Percentiles rank a stretch among this genome's conserved stretches.
These are phyloP conservation scores for Chrysochromulina tobinii DNA, from an alignment of 78 protist species.

Conservation along the genomic window DNA sequence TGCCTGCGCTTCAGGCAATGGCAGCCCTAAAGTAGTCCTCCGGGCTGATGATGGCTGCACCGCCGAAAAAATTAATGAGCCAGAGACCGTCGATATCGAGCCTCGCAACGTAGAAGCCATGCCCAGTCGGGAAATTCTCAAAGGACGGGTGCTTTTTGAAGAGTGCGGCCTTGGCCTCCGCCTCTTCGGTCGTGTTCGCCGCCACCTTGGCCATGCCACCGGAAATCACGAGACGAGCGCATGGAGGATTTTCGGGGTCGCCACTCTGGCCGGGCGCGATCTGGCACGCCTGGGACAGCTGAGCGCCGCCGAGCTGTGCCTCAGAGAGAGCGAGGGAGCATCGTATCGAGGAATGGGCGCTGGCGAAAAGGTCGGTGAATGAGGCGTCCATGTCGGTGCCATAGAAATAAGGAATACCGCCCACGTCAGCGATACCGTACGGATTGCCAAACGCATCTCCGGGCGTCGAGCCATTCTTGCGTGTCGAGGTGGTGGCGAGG, in stretches of 20 bases:
- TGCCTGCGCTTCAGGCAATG: no score
- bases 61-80: background rate
- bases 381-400: slow-evolving; percentile 7
- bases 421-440: background rate
- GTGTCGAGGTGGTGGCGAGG: background rate
- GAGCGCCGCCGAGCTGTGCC: background rate
- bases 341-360: background rate
- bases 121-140: background rate
- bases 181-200: background rate
- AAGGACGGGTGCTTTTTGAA: background rate
- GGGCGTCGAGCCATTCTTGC: background rate
- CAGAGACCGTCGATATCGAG: background rate
- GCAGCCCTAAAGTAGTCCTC: background rate
- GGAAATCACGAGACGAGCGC: background rate
- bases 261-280: background rate
- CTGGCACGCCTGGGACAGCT: background rate
- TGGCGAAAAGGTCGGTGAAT: background rate
- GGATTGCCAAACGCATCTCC: slow-evolving; percentile 11
- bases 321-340: background rate
- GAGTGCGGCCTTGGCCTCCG: background rate
- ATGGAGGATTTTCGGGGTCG: slow-evolving; percentile 14
- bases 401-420: background rate
- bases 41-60: background rate
- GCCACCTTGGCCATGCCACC: background rate
- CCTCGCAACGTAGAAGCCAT: slow-evolving; percentile 18